These are phyloP conservation scores for Sungouiozyma intestinalis DNA, from an alignment of 805 yeast species.

Conservation along the genomic window DNA sequence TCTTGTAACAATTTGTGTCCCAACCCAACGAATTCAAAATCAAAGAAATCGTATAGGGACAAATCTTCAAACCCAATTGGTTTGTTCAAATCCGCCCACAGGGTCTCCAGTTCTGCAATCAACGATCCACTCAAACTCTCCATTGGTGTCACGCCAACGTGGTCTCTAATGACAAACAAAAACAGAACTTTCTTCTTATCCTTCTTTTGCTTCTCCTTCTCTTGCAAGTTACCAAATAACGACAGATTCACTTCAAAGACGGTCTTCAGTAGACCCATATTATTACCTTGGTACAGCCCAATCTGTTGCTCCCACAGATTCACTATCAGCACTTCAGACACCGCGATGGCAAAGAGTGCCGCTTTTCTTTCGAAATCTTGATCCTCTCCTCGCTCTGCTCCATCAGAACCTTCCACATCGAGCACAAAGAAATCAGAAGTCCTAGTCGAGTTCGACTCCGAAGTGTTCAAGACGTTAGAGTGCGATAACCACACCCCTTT, in stretches of 20 bases:
- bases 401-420: slow-evolving; percentile 99
- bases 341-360: slow-evolving; percentile 86
- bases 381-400: slow-evolving; percentile 95
- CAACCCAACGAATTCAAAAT: slow-evolving; percentile 67
- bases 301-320: slow-evolving; percentile 97
- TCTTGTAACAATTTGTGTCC: slow-evolving; percentile 79
- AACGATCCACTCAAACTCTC: slow-evolving; percentile 60
- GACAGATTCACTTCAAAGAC: slow-evolving; percentile 92
- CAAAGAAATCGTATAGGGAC: slow-evolving; percentile 67
- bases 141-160: slow-evolving; percentile 77
- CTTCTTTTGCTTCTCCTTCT: slow-evolving; percentile 17
- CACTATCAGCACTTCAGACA: slow-evolving; percentile 80
- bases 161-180: slow-evolving; percentile 87
- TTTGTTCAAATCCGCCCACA: slow-evolving; percentile 71
- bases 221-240: slow-evolving; percentile 50
- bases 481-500: slow-evolving; percentile 73
- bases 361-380: slow-evolving; percentile 97
- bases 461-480: slow-evolving; percentile 33
- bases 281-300: slow-evolving; percentile 95
- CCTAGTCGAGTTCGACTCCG: slow-evolving; percentile 8
- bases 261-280: slow-evolving; percentile 88
- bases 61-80: slow-evolving; percentile 45
- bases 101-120: slow-evolving; percentile 55
- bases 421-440: slow-evolving; percentile 54
- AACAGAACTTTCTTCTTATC: slow-evolving; percentile 51